Evolutionary conservation across 208 protist species (phyloP).

Genomic region (Borovskyia barvae): DNA sequence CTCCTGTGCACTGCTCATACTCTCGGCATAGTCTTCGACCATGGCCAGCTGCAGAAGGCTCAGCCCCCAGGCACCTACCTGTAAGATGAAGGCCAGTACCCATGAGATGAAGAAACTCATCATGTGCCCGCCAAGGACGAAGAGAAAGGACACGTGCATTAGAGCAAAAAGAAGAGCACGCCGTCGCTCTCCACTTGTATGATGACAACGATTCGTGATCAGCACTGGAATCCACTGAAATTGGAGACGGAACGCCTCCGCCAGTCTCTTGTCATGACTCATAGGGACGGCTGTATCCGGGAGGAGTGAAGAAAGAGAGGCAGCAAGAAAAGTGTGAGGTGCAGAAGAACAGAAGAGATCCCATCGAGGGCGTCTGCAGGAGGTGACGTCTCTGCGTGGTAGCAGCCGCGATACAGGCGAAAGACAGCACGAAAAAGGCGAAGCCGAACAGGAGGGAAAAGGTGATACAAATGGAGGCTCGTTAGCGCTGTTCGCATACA

Average conservation of each 20-base stretch:
- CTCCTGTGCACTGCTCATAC: conserved; percentile 54
- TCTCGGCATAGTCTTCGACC: conserved; percentile 51
- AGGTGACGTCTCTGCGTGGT: no score
- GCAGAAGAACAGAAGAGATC: no score
- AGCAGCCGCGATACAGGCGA: no score
- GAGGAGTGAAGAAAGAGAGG: background rate
- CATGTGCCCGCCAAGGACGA: conserved; percentile 43
- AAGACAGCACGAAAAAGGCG: no score
- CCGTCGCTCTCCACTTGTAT: conserved; percentile 30
- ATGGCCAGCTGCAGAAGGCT: conserved; percentile 36
- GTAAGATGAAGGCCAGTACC: conserved; percentile 54
- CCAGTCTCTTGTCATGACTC: conserved; percentile 25
- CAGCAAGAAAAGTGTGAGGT: background rate
- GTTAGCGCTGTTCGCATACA: no score
- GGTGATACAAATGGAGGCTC: no score
- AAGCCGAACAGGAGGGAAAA: no score
- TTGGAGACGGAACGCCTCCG: conserved; percentile 55
- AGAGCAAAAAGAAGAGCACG: conserved; percentile 44
- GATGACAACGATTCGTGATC: conserved; percentile 33
- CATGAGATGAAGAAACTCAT: conserved; percentile 30
- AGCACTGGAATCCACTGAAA: conserved; percentile 68
- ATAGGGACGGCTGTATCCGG: conserved; percentile 22
- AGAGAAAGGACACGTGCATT: conserved; percentile 53
- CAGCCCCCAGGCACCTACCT: conserved; percentile 37
- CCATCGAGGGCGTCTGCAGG: no score